These are phyloP conservation scores for Candida namnaoensis DNA, from an alignment of 805 yeast genomes.

Conservation along the genomic window DNA sequence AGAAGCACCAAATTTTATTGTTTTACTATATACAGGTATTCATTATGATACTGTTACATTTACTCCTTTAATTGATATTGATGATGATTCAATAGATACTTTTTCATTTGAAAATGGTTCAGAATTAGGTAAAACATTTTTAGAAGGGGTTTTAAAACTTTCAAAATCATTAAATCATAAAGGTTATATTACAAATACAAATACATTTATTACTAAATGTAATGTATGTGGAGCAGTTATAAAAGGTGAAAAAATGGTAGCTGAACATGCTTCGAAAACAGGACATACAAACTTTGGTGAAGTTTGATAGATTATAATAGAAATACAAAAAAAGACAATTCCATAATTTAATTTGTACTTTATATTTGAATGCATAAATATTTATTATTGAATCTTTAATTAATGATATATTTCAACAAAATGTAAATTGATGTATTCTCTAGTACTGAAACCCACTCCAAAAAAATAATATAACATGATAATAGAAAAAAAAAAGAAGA, in stretches of 20 bases:
- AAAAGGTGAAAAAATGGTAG: slow-evolving; percentile 57
- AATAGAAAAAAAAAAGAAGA: slow-evolving; percentile 18
- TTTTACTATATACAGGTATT: slow-evolving; percentile 57
- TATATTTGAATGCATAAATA: too few species aligned
- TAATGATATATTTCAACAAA: too few species aligned
- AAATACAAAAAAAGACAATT: too few species aligned
- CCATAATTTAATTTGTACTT: too few species aligned
- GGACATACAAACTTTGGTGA: slow-evolving; percentile 59
- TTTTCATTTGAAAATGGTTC: slow-evolving; percentile 32
- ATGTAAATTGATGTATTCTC: too few species aligned
- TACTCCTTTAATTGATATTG: slow-evolving; percentile 14
- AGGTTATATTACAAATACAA: slow-evolving; percentile 61
- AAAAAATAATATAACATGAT: too few species aligned
- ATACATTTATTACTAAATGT: slow-evolving; percentile 49
- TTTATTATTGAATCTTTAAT: too few species aligned
- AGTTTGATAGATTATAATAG: slow-evolving; percentile 1
- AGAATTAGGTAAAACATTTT: slow-evolving; percentile 23
- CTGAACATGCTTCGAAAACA: slow-evolving; percentile 52
- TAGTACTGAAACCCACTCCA: too few species aligned
- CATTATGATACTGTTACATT: slow-evolving; percentile 63
- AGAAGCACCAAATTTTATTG: slow-evolving; percentile 29
- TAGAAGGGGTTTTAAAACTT: slow-evolving; percentile 29
- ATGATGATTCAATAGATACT: slow-evolving; percentile 23
- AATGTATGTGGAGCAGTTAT: slow-evolving; percentile 41
- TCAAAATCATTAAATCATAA: slow-evolving; percentile 34